A percentile compares a stretch with the other conserved stretches of the same genome.
phyloP scores from a whole-genome alignment of 73 alveolate species.

The Paramecium primaurelia region DNA sequence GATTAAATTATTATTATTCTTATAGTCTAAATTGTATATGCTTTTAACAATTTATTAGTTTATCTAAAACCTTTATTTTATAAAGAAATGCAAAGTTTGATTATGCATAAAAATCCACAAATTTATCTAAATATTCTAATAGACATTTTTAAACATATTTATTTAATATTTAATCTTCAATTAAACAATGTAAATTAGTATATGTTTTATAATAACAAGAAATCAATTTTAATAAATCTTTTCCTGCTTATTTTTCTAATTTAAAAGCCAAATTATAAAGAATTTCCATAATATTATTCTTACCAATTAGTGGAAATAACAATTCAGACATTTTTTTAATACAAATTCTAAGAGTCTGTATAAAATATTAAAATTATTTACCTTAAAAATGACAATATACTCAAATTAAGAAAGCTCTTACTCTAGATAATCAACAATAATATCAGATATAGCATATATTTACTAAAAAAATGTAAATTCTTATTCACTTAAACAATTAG shows the following conservation, averaged over 20 bases:
- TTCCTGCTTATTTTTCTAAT: not conserved
- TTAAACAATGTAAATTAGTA: not conserved
- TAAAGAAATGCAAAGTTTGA: not conserved
- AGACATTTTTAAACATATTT: not conserved
- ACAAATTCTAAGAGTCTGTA: not conserved
- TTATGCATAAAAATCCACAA: not conserved
- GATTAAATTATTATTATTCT: not conserved
- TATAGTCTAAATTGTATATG: not conserved
- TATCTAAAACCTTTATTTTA: not conserved
- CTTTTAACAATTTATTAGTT: not conserved
- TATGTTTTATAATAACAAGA: not conserved
- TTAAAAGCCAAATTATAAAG: not conserved
- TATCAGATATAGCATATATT: not conserved
- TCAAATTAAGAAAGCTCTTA: not conserved
- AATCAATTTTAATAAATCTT: not conserved
- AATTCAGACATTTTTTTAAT: not conserved
- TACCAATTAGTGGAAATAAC: not conserved
- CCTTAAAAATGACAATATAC: not conserved
- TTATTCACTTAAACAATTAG: not conserved
- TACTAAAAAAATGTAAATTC: not conserved
- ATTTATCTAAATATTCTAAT: not conserved
- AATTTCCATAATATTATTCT: not conserved
- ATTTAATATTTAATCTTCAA: not conserved
- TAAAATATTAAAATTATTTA: not conserved
- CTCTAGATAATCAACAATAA: not conserved